Percentiles rank a stretch among this genome's conserved stretches.
These are phyloP conservation scores for Styphnolobium japonicum DNA, from an alignment of 306 rosid species.

Conservation along the genomic window DNA sequence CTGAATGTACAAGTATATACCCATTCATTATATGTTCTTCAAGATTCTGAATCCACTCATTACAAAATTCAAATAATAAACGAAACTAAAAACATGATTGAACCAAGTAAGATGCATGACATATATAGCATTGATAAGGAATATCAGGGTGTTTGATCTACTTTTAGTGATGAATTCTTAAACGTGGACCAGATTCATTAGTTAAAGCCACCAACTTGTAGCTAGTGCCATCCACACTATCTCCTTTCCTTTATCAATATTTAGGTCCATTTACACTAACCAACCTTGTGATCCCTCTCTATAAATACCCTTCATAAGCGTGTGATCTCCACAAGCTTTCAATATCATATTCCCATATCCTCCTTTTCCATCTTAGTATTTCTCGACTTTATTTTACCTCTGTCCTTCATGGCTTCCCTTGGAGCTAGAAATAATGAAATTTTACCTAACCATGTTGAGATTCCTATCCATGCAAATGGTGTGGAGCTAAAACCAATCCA, in stretches of 20 bases:
- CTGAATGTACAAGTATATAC: background rate
- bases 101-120: background rate
- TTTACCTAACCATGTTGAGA: conserved; percentile 37
- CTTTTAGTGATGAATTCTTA: background rate
- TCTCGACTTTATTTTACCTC: background rate
- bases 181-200: background rate
- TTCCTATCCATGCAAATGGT: conserved; percentile 25
- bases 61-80: background rate
- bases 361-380: background rate
- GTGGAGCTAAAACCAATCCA: conserved; percentile 27
- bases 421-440: conserved; percentile 25
- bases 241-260: background rate
- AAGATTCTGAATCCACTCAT: background rate
- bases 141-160: background rate
- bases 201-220: conserved; percentile 24
- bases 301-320: conserved; percentile 39
- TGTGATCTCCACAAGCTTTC: conserved; percentile 53
- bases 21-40: background rate
- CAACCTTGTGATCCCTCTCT: conserved; percentile 3
- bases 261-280: background rate
- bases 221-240: conserved; percentile 34
- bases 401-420: conserved; percentile 47
- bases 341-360: conserved; percentile 21
- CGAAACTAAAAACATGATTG: background rate
- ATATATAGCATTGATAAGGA: background rate